These are phyloP conservation scores for Flaveria sonorensis DNA, from an alignment of 129 eudicot species.

Conservation along the genomic window DNA sequence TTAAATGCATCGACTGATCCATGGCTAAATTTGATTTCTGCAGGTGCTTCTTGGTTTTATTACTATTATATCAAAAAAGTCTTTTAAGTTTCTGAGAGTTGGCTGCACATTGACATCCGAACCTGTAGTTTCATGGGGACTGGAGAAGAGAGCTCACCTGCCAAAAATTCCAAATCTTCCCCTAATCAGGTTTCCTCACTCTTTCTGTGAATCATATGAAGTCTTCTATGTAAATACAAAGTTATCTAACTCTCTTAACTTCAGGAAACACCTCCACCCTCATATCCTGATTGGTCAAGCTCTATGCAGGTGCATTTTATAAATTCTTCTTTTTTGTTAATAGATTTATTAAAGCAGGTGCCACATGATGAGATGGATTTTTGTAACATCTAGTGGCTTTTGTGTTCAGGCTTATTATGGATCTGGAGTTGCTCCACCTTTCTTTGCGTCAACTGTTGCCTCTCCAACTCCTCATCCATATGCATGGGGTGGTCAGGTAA, in stretches of 20 bases:
- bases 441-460: slow-evolving; percentile 78
- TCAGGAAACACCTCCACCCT: slow-evolving; percentile 72
- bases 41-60: slow-evolving; percentile 30
- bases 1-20: not conserved
- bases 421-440: slow-evolving; percentile 86
- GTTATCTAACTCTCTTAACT: slow-evolving; percentile 24
- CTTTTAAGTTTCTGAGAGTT: slow-evolving; percentile 8
- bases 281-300: slow-evolving; percentile 91
- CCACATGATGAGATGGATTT: slow-evolving; percentile 18
- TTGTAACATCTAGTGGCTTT: slow-evolving; percentile 21
- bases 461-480: slow-evolving; percentile 95
- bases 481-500: slow-evolving; percentile 94
- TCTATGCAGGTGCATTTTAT: slow-evolving; percentile 73
- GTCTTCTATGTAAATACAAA: not conserved
- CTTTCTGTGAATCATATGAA: slow-evolving; percentile 6
- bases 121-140: slow-evolving; percentile 53
- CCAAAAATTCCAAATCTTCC: slow-evolving; percentile 65
- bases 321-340: slow-evolving; percentile 16
- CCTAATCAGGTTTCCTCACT: slow-evolving; percentile 57
- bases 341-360: slow-evolving; percentile 12
- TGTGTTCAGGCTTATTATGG: slow-evolving; percentile 80
- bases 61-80: slow-evolving; percentile 13
- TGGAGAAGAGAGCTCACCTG: slow-evolving; percentile 69
- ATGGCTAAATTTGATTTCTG: slow-evolving; percentile 22
- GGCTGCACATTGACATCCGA: slow-evolving; percentile 26